These are phyloP conservation scores for Diplodia mutila DNA, from an alignment of 2,329 filamentous ascomycete species.

Conservation along the genomic window DNA sequence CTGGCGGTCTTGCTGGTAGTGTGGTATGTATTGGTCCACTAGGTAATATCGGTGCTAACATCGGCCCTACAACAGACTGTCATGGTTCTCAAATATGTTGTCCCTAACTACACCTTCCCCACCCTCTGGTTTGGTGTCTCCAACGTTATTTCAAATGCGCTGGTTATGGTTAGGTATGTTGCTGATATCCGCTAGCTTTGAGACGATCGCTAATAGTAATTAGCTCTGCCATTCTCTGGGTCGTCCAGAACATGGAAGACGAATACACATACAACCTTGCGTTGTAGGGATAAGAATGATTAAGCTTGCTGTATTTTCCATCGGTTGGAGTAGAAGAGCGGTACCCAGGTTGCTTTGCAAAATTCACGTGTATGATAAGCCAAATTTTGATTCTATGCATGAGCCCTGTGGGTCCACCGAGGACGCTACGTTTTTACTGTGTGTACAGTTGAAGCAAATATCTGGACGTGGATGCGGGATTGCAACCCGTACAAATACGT, in stretches of 20 bases:
- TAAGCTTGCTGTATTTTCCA: not conserved
- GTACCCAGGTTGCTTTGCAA: not conserved
- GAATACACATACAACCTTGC: slow-evolving; percentile 73
- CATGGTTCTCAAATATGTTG: slow-evolving; percentile 69
- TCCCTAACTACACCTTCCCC: slow-evolving; percentile 61
- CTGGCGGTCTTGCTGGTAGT: slow-evolving; percentile 68
- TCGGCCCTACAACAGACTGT: slow-evolving; percentile 53
- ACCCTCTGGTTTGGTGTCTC: slow-evolving; percentile 70
- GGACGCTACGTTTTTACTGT: too few relatives aligned
- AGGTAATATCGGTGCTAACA: not conserved
- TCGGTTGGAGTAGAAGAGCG: slow-evolving; percentile 4
- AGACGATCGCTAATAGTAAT: slow-evolving; percentile 31
- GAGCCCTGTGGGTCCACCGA: too few relatives aligned
- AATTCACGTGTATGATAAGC: slow-evolving; percentile 6
- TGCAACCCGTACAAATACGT: too few relatives aligned
- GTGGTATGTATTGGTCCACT: slow-evolving; percentile 50
- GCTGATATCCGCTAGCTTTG: not conserved
- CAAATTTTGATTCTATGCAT: not conserved
- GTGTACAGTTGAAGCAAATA: too few relatives aligned
- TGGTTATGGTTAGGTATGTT: slow-evolving; percentile 70
- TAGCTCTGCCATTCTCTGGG: slow-evolving; percentile 68
- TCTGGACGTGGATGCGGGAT: too few relatives aligned
- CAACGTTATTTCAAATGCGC: slow-evolving; percentile 66
- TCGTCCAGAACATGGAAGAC: slow-evolving; percentile 74
- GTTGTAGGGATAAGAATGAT: slow-evolving; percentile 46